phyloP scores from a whole-genome alignment of 768 basidiomycete species.

The Tricholoma sp. region DNA sequence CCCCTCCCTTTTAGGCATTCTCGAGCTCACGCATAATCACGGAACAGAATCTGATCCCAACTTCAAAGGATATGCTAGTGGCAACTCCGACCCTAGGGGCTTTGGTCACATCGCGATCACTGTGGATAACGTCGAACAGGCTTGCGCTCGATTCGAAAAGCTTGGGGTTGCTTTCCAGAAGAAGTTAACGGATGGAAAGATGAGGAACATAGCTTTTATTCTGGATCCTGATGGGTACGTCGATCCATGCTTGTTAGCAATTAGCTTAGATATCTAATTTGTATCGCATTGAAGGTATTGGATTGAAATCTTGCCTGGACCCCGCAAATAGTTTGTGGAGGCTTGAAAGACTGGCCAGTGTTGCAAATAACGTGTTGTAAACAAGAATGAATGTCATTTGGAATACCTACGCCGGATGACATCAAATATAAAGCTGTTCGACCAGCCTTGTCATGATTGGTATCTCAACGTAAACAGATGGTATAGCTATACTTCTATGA shows the following conservation, averaged over 20 bases:
- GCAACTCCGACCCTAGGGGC: constrained; percentile 76
- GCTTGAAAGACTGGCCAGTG: not conserved
- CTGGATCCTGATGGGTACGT: constrained; percentile 79
- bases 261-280: not conserved
- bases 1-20: constrained; percentile 44
- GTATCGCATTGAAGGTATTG: constrained; percentile 41
- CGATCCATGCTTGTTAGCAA: not conserved
- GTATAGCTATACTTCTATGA: too few species aligned
- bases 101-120: constrained; percentile 90
- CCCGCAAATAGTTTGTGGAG: not conserved
- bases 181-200: constrained; percentile 76
- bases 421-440: too few species aligned
- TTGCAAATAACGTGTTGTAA: not conserved
- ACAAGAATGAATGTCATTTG: not conserved
- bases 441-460: too few species aligned
- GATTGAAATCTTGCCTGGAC: constrained; percentile 49
- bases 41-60: constrained; percentile 77
- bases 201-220: constrained; percentile 81
- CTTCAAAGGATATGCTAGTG: constrained; percentile 80
- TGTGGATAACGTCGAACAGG: constrained; percentile 76
- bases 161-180: constrained; percentile 87
- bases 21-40: constrained; percentile 87
- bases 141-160: constrained; percentile 78
- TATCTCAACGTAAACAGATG: too few species aligned
- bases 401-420: too few species aligned